Evolutionary conservation across 140 eudicot genomes (phyloP).

Genomic region (Bidens hawaiensis): DNA sequence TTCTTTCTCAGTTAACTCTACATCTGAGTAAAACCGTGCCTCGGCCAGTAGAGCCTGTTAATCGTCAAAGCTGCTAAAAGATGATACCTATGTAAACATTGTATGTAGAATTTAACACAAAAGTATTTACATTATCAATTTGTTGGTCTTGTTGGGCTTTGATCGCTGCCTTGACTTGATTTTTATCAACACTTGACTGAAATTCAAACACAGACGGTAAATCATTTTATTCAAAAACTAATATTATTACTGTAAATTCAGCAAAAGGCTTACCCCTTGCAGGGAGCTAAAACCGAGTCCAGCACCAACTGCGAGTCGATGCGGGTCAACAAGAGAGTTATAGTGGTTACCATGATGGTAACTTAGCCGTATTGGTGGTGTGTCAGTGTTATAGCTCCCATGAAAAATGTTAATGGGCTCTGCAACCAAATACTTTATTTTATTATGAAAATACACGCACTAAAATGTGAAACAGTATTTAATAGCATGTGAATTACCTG

Average conservation of each 20-base stretch:
- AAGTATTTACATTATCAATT: too few relatives aligned
- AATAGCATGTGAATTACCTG: neutral
- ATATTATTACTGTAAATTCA: too few relatives aligned
- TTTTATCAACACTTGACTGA: neutral
- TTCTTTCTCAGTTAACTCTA: too few relatives aligned
- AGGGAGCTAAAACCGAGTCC: slow-evolving; percentile 86
- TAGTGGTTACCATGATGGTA: slow-evolving; percentile 85
- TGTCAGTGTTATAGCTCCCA: neutral
- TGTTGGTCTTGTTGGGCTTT: too few relatives aligned
- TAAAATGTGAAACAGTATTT: neutral
- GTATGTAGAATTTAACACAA: too few relatives aligned
- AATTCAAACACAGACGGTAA: neutral
- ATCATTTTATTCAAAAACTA: too few relatives aligned
- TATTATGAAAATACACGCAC: neutral
- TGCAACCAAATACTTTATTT: neutral
- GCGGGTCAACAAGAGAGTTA: slow-evolving; percentile 82
- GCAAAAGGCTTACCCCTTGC: slow-evolving; percentile 54
- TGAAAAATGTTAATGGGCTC: neutral
- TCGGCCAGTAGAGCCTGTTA: too few relatives aligned
- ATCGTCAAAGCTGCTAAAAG: too few relatives aligned
- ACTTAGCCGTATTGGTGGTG: slow-evolving; percentile 36
- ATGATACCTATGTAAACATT: neutral
- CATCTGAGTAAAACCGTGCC: too few relatives aligned
- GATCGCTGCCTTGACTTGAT: neutral
- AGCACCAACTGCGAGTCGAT: slow-evolving; percentile 64